Percentiles rank a stretch among this genome's conserved stretches.
Conservation (phyloP, 2,329 filamentous ascomycete genomes). For the Sphaerulina musiva region DNA sequence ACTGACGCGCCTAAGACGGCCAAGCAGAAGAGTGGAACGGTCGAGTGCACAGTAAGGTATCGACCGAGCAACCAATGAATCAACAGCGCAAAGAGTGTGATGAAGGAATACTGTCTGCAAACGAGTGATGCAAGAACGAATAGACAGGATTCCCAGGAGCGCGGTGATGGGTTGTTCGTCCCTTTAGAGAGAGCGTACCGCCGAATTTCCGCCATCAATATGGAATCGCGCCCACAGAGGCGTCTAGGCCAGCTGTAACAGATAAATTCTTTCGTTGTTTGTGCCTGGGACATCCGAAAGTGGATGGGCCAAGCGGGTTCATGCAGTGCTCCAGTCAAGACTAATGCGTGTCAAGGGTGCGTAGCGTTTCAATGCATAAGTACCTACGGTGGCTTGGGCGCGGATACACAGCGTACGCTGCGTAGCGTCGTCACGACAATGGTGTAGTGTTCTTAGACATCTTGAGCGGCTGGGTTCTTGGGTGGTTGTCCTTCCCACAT, state of each 20-base stretch:
- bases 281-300: slow-evolving; percentile 15
- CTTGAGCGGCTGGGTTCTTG: slow-evolving; percentile 5
- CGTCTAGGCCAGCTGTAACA: slow-evolving; percentile 13
- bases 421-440: slow-evolving; percentile 6
- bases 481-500: background rate
- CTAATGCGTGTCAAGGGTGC: slow-evolving; percentile 16
- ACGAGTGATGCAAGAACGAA: slow-evolving; percentile 12
- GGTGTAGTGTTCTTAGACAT: background rate
- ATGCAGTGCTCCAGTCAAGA: slow-evolving; percentile 14
- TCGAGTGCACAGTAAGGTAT: slow-evolving; percentile 15
- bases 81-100: slow-evolving; percentile 7
- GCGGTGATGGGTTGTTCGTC: slow-evolving; percentile 9
- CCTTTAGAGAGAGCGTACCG: slow-evolving; percentile 11
- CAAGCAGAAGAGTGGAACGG: slow-evolving; percentile 22
- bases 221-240: slow-evolving; percentile 6
- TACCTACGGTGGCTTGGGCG: slow-evolving; percentile 2
- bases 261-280: slow-evolving; percentile 12
- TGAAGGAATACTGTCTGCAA: slow-evolving; percentile 14
- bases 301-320: slow-evolving; percentile 18
- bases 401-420: slow-evolving; percentile 10
- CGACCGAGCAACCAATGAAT: slow-evolving; percentile 10
- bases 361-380: slow-evolving; percentile 6
- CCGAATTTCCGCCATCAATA: slow-evolving; percentile 15
- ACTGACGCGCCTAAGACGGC: slow-evolving; percentile 23
- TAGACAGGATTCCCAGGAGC: slow-evolving; percentile 8